Conservation (phyloP, 495 filamentous ascomycete species). For the Durotheca rogersii region DNA sequence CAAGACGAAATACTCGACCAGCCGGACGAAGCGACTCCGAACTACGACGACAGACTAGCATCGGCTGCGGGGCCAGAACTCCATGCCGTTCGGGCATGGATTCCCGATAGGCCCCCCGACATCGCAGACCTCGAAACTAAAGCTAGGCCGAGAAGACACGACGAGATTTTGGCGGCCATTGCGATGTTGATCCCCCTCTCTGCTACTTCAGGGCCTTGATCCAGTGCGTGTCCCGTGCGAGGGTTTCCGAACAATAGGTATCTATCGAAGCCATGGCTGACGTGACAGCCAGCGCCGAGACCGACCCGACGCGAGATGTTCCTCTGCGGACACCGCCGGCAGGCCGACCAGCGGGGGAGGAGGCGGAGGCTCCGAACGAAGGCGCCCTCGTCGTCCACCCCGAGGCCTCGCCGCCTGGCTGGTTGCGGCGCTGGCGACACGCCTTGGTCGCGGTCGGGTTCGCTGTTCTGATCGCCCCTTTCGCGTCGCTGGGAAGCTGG, state of each 20-base stretch:
- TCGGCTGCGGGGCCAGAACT: slow-evolving; percentile 5
- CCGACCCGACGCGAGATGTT: not conserved
- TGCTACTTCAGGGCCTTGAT: not conserved
- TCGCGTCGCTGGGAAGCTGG: slow-evolving; percentile 14
- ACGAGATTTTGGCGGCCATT: not conserved
- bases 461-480: slow-evolving; percentile 7
- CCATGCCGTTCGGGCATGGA: not conserved
- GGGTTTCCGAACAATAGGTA: not conserved
- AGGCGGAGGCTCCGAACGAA: too few species aligned
- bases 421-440: slow-evolving; percentile 14
- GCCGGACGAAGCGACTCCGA: slow-evolving; percentile 1
- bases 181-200: not conserved
- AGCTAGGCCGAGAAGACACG: not conserved
- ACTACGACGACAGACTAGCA: not conserved
- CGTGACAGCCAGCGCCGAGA: slow-evolving; percentile 4
- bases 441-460: slow-evolving; percentile 7
- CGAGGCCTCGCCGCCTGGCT: slow-evolving; percentile 4
- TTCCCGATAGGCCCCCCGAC: slow-evolving; percentile 6
- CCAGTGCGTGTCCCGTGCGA: not conserved
- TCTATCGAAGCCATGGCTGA: not conserved
- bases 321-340: slow-evolving; percentile 1
- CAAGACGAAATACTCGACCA: not conserved
- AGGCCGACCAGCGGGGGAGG: not conserved
- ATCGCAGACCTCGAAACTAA: slow-evolving; percentile 7
- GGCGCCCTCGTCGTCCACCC: slow-evolving; percentile 12